Evolutionary conservation across 208 protist genomes (phyloP).

Genomic region (Crithidia acanthocephali): DNA sequence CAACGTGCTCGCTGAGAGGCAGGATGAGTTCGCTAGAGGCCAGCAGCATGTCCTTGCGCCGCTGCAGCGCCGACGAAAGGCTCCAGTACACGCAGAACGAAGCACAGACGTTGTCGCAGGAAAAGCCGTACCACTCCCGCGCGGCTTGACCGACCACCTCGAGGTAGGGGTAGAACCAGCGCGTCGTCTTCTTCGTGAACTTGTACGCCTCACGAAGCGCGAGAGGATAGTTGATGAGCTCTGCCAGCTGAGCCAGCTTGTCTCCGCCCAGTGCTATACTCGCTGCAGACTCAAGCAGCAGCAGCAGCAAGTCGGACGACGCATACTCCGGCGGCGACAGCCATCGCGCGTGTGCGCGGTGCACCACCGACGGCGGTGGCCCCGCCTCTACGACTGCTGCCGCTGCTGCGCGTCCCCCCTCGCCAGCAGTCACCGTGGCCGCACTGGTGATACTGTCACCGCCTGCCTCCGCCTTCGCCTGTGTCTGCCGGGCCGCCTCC

Average conservation of each 20-base stretch:
- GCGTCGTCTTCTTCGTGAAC: constrained; percentile 41
- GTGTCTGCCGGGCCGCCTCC: constrained; percentile 29
- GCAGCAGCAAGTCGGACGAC: constrained; percentile 30
- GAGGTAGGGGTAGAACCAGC: constrained; percentile 84
- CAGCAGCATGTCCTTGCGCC: constrained; percentile 41
- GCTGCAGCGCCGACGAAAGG: constrained; percentile 70
- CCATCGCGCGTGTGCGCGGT: constrained; percentile 1
- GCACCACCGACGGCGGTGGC: neutral
- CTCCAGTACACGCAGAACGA: constrained; percentile 78
- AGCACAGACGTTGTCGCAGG: constrained; percentile 28
- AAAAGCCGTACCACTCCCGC: constrained; percentile 63
- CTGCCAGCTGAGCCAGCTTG: constrained; percentile 35
- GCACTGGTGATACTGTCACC: neutral
- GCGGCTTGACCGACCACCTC: constrained; percentile 45
- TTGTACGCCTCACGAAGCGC: constrained; percentile 35
- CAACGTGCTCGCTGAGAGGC: constrained; percentile 71
- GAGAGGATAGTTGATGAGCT: constrained; percentile 56
- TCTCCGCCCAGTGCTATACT: constrained; percentile 9
- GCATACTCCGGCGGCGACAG: constrained; percentile 21
- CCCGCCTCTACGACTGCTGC: neutral
- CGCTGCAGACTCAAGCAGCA: constrained; percentile 29
- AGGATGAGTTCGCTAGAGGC: constrained; percentile 21
- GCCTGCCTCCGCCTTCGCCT: neutral
- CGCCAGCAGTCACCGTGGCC: too few relatives aligned
- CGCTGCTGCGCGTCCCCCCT: too few relatives aligned